phyloP scores from a whole-genome alignment of 352 stramenopile genomes.

The Globisporangium iwayamae region DNA sequence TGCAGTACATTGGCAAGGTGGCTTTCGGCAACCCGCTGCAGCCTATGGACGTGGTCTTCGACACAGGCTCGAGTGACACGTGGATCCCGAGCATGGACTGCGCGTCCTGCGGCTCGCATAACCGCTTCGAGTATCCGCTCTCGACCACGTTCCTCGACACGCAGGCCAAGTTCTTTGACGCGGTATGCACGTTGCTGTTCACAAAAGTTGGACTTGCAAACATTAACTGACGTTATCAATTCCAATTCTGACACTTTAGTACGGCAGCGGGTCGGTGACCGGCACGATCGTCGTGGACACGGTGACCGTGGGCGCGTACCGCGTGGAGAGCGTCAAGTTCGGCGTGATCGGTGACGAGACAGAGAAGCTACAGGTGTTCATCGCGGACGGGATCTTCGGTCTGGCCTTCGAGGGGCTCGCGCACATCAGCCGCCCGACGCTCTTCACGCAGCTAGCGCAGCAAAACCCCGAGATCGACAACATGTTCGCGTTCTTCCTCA shows the following conservation, averaged over 20 bases:
- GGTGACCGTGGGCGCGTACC: conserved; percentile 63
- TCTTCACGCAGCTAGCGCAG: conserved; percentile 65
- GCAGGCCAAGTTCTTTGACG: conserved; percentile 72
- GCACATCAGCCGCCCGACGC: conserved; percentile 81
- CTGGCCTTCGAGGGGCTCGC: conserved; percentile 83
- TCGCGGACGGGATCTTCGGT: conserved; percentile 87
- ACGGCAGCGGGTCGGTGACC: conserved; percentile 75
- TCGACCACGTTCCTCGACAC: conserved; percentile 74
- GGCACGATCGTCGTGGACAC: conserved; percentile 79
- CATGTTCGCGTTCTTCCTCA: conserved; percentile 89
- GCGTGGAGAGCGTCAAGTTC: conserved; percentile 72
- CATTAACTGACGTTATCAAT: neutral
- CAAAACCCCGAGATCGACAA: conserved; percentile 72
- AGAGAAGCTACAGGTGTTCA: conserved; percentile 71
- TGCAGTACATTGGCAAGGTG: conserved; percentile 76
- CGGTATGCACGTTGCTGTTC: conserved; percentile 18
- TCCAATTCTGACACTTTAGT: conserved; percentile 24
- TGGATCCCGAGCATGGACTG: conserved; percentile 67
- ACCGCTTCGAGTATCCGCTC: conserved; percentile 40
- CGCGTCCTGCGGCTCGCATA: conserved; percentile 46
- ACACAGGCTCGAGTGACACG: conserved; percentile 80
- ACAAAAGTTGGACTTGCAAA: neutral
- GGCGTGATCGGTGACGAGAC: conserved; percentile 67
- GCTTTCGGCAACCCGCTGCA: conserved; percentile 73
- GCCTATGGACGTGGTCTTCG: conserved; percentile 67